A percentile compares a stretch with the other conserved stretches of the same genome.
These are phyloP conservation scores for Septoria linicola DNA, from an alignment of 2,329 filamentous ascomycete species.

Conservation along the genomic window DNA sequence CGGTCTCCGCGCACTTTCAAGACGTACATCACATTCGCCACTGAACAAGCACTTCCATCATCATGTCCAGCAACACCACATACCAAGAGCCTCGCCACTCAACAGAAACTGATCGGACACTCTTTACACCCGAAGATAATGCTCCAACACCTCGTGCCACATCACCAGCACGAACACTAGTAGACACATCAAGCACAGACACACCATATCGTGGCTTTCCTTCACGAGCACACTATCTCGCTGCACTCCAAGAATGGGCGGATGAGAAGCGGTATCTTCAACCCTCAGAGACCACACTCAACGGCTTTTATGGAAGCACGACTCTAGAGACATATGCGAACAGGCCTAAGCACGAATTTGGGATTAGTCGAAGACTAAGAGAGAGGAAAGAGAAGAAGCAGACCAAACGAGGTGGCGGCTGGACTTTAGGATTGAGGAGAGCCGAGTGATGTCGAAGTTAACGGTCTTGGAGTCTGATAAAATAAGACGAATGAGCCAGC, in stretches of 20 bases:
- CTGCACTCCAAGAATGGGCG: constrained; percentile 34
- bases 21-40: background rate
- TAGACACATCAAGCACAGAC: constrained; percentile 1
- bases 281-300: constrained; percentile 23
- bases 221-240: constrained; percentile 32
- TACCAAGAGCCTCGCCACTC: background rate
- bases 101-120: constrained; percentile 11
- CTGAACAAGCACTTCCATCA: background rate
- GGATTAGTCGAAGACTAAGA: constrained; percentile 26
- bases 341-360: constrained; percentile 27
- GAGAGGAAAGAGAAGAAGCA: constrained; percentile 26
- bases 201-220: constrained; percentile 34
- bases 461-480: background rate
- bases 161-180: constrained; percentile 5
- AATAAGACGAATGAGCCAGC: background rate
- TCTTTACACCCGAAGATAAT: background rate
- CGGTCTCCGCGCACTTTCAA: background rate
- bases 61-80: constrained; percentile 1
- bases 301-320: constrained; percentile 34
- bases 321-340: constrained; percentile 32
- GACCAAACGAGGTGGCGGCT: background rate
- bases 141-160: constrained; percentile 1
- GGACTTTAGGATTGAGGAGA: background rate
- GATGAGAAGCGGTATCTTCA: constrained; percentile 34
- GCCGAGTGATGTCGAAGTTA: background rate